These are phyloP conservation scores for Arxiozyma bovina DNA, from an alignment of 1,139 yeast species.

Conservation along the genomic window DNA sequence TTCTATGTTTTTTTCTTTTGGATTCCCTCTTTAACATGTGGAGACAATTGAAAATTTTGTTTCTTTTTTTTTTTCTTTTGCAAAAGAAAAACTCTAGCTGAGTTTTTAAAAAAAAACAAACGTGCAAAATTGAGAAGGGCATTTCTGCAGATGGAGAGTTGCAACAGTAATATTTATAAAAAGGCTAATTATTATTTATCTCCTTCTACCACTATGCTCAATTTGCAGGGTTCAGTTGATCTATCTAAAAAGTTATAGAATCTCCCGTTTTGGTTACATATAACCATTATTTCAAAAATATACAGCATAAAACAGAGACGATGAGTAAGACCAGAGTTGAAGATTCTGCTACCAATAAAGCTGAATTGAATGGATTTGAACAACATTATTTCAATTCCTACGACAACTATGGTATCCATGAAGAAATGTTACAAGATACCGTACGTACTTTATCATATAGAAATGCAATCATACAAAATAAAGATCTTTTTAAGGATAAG, in stretches of 20 bases:
- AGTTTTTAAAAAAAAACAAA: not conserved
- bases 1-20: too few relatives aligned
- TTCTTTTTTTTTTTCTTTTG: not conserved
- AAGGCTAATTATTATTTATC: too few relatives aligned
- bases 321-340: slow-evolving; percentile 22
- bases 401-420: slow-evolving; percentile 96
- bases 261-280: not conserved
- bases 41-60: too few relatives aligned
- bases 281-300: not conserved
- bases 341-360: slow-evolving; percentile 36
- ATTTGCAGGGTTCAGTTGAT: not conserved
- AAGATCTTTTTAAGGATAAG: slow-evolving; percentile 82
- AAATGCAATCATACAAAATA: slow-evolving; percentile 86
- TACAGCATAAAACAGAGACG: not conserved
- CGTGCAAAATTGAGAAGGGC: not conserved
- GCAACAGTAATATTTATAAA: not conserved
- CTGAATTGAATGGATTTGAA: slow-evolving; percentile 52
- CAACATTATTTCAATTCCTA: slow-evolving; percentile 92
- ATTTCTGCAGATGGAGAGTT: not conserved
- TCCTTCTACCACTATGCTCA: too few relatives aligned
- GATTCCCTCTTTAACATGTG: too few relatives aligned
- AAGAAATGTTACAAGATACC: slow-evolving; percentile 95
- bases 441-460: slow-evolving; percentile 89
- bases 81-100: not conserved
- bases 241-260: not conserved